Conservation (phyloP, 192 early-diverging fungal genomes). For the Dissophora ornata region DNA sequence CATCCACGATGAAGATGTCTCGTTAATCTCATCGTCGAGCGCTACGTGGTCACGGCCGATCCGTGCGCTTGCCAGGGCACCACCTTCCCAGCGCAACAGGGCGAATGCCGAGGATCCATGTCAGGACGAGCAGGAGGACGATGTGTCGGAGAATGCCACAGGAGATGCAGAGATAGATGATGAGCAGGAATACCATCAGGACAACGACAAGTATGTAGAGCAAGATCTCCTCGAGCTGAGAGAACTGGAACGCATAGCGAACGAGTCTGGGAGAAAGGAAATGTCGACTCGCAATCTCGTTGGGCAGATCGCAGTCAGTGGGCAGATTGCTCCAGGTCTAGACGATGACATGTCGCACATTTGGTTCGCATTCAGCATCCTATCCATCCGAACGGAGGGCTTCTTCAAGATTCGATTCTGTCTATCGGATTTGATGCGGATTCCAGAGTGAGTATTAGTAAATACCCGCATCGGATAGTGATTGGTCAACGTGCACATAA, state of each 20-base stretch:
- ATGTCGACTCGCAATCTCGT: slow-evolving; percentile 36
- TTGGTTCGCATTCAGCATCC: slow-evolving; percentile 49
- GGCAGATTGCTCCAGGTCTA: slow-evolving; percentile 20
- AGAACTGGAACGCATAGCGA: slow-evolving; percentile 8
- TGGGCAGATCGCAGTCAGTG: slow-evolving; percentile 38
- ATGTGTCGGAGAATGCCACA: background rate
- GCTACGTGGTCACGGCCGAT: background rate
- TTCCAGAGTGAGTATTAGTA: slow-evolving; percentile 20
- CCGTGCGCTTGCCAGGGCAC: background rate
- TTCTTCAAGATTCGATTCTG: slow-evolving; percentile 43
- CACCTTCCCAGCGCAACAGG: background rate
- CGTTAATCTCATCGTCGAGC: background rate
- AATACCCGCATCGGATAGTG: no score
- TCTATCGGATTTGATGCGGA: slow-evolving; percentile 25
- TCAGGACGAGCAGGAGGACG: background rate
- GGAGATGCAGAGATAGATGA: slow-evolving; percentile 10
- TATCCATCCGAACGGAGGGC: slow-evolving; percentile 41
- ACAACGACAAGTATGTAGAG: slow-evolving; percentile 22
- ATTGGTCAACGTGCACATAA: no score
- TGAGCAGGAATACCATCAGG: slow-evolving; percentile 15
- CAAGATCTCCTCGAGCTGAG: slow-evolving; percentile 18
- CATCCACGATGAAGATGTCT: slow-evolving; percentile 6
- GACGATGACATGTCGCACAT: slow-evolving; percentile 26
- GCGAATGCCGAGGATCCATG: no score
- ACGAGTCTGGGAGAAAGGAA: slow-evolving; percentile 12